Base-by-base conservation (phyloP, 306 rosid genomes). In the Cicer yamashitae region DNA sequence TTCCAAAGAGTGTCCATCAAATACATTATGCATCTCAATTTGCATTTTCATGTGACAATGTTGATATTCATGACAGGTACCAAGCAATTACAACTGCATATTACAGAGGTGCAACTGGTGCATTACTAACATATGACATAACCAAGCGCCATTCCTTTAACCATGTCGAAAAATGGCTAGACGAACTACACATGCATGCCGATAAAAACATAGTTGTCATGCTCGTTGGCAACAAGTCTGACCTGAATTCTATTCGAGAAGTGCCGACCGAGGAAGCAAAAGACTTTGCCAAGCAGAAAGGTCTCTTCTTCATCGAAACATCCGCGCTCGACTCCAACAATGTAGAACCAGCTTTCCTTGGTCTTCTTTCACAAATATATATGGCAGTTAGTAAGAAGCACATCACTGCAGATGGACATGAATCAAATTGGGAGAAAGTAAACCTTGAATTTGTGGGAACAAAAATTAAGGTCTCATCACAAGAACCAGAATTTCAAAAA, bases 21-120 rank as follows among this genome's bases (percentile, higher is more conserved):
- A 40, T 64, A 52, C 67, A 57, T 57, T 13, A 40, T 70, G 66
- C 75, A 50, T 74, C 8, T 43, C 53, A 3, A 40, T 58, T 73
- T 53, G 5, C 77, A 41, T 79, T 82, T 59, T 61, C 73, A 10
- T 73, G 34, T 68, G 77, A 60, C 68, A 67, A 64, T 83, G 44
- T 67, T 75, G 61, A 37, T 46, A 60, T 77, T 77, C 56, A 63
- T 87, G 63, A 76, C 86, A 91, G 98, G 84, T 94, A 94, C 82
- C 89, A 94, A 74, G 99, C 99, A 2, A 94, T 94, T 86, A 94
- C 99, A 45, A 89, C 93, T 54, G 99, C 99, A 7, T 94, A 94
- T 78, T 94, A 94, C 75, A 87, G 99, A 81, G 99, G 99, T 40
- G 96, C 97, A 18, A 94, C 82, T 5, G 99, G 99, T 6, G 97